A percentile compares a stretch with the other conserved stretches of the same genome.
These are phyloP conservation scores for Beauveria asiatica DNA, from an alignment of 2,329 filamentous ascomycete genomes.

Conservation along the genomic window DNA sequence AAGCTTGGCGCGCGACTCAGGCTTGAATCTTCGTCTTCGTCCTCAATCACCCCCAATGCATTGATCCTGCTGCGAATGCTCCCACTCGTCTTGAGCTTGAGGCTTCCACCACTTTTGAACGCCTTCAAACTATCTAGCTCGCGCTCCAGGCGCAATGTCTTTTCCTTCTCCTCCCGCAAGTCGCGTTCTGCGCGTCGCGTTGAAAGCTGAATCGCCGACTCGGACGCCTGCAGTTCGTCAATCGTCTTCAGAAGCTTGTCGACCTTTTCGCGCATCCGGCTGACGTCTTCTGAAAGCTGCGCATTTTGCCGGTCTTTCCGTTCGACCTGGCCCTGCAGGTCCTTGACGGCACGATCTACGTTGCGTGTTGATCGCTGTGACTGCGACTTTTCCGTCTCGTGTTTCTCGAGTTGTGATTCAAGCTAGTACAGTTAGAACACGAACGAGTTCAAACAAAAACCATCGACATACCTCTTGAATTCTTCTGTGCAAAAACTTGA, in stretches of 20 bases:
- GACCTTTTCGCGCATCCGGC: slow-evolving; percentile 80
- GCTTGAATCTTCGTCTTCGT: slow-evolving; percentile 46
- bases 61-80: slow-evolving; percentile 29
- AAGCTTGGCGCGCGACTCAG: slow-evolving; percentile 56
- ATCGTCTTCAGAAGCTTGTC: slow-evolving; percentile 85
- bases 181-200: slow-evolving; percentile 84
- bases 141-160: slow-evolving; percentile 69
- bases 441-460: background rate
- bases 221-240: slow-evolving; percentile 84
- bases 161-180: slow-evolving; percentile 80
- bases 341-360: slow-evolving; percentile 87
- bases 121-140: slow-evolving; percentile 83
- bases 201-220: slow-evolving; percentile 71
- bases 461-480: slow-evolving; percentile 66
- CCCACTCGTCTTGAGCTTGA: slow-evolving; percentile 25
- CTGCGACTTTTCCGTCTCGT: slow-evolving; percentile 68
- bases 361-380: slow-evolving; percentile 85
- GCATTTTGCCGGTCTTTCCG: slow-evolving; percentile 82
- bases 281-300: slow-evolving; percentile 74
- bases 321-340: slow-evolving; percentile 85
- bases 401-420: slow-evolving; percentile 75
- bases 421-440: slow-evolving; percentile 46
- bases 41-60: slow-evolving; percentile 28
- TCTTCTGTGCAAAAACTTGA: slow-evolving; percentile 86
- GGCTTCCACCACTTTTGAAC: slow-evolving; percentile 38